phyloP scores from a whole-genome alignment of 148 eudicot genomes.

The Heliamphora exappendiculata region DNA sequence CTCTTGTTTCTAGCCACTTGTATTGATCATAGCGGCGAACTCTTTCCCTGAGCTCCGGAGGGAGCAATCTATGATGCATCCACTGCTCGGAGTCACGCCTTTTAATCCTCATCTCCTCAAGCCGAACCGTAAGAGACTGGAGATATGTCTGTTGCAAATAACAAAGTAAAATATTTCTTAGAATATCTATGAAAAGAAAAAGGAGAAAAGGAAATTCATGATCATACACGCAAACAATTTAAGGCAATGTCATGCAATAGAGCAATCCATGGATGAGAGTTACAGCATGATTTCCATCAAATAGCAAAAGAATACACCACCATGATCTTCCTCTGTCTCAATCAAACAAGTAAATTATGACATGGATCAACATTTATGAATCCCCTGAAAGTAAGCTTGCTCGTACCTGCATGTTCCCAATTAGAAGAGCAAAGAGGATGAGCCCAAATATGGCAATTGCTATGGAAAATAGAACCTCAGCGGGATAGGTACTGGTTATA shows the following conservation, averaged over 20 bases:
- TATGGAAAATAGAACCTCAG: conserved; percentile 50
- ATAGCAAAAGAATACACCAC: not conserved
- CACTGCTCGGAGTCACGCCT: conserved; percentile 40
- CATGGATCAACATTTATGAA: not conserved
- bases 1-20: conserved; percentile 40
- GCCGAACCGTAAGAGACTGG: conserved; percentile 34
- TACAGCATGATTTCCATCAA: not conserved
- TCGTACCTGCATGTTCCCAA: conserved; percentile 65
- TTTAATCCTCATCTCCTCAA: conserved; percentile 40
- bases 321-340: not conserved
- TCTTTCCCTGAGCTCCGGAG: conserved; percentile 36
- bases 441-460: conserved; percentile 48
- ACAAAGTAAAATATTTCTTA: too few relatives aligned
- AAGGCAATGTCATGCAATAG: not conserved
- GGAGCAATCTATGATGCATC: conserved; percentile 42
- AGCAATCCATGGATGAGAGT: not conserved
- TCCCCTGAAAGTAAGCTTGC: not conserved
- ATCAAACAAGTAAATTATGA: not conserved
- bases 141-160: conserved; percentile 32
- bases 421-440: conserved; percentile 57
- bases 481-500: conserved; percentile 44
- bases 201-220: not conserved
- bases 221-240: not conserved
- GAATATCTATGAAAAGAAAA: too few relatives aligned
- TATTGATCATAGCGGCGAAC: conserved; percentile 37